phyloP scores from a whole-genome alignment of 176 grass and related monocot genomes.

The Bonia amplexicaulis region DNA sequence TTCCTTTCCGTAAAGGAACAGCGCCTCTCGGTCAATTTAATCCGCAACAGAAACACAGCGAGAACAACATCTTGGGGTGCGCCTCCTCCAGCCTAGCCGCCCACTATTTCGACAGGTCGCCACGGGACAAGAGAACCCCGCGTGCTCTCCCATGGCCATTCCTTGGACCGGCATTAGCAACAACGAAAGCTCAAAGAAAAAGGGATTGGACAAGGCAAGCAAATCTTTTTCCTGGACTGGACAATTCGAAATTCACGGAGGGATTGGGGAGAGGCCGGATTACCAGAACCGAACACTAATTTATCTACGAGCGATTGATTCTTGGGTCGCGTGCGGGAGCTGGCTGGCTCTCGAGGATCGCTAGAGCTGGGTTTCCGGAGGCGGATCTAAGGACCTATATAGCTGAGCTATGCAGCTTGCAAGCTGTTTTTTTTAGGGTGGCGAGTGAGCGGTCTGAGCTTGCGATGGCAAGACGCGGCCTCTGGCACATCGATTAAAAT shows the following conservation, averaged over 20 bases:
- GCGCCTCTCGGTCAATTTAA: conserved; percentile 37
- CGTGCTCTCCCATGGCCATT: conserved; percentile 1
- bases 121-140: neutral
- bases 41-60: neutral
- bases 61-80: conserved; percentile 31
- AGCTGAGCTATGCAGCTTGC: neutral
- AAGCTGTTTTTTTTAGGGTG: neutral
- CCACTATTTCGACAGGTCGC: conserved; percentile 16
- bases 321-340: neutral
- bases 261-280: neutral
- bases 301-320: neutral
- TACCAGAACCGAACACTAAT: neutral
- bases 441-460: neutral
- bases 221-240: neutral
- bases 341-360: conserved; percentile 19
- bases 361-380: neutral
- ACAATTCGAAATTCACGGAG: neutral
- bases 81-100: conserved; percentile 9
- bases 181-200: neutral
- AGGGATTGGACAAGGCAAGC: neutral
- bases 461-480: neutral
- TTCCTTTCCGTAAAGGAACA: conserved; percentile 2
- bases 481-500: neutral
- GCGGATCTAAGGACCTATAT: conserved; percentile 16
- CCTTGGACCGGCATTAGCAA: conserved; percentile 4